phyloP scores from a whole-genome alignment of 768 basidiomycete genomes.

The Amanita jacksonii region DNA sequence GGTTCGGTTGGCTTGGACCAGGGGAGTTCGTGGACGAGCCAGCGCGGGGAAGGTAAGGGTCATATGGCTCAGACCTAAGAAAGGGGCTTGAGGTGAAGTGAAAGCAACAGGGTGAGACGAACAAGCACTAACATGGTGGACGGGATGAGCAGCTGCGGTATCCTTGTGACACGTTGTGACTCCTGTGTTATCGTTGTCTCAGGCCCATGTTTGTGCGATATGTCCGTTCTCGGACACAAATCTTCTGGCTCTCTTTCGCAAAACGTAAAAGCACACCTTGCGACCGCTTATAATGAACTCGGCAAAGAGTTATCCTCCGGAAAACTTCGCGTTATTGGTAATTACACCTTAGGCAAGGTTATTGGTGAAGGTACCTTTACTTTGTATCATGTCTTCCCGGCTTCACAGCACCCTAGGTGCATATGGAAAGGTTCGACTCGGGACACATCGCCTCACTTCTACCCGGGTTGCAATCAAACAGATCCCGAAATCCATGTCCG shows the following conservation, averaged over 20 bases:
- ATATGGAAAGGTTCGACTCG: slow-evolving; percentile 92
- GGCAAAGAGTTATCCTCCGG: slow-evolving; percentile 91
- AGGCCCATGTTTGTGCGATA: slow-evolving; percentile 29
- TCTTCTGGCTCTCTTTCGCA: slow-evolving; percentile 51
- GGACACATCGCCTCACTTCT: slow-evolving; percentile 86
- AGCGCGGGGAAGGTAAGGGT: slow-evolving; percentile 91
- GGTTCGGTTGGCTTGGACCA: slow-evolving; percentile 44
- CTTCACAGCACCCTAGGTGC: slow-evolving; percentile 46
- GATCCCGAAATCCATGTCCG: slow-evolving; percentile 89
- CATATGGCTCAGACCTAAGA: slow-evolving; percentile 92
- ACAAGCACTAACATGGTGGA: slow-evolving; percentile 11
- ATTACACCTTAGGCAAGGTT: slow-evolving; percentile 87
- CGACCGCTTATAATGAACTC: slow-evolving; percentile 93
- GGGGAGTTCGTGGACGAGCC: slow-evolving; percentile 53
- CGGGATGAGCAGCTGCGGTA: no score
- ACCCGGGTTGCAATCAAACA: slow-evolving; percentile 96
- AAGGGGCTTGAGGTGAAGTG: not conserved
- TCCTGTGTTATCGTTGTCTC: slow-evolving; percentile 8
- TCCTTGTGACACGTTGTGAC: not conserved
- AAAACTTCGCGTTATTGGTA: slow-evolving; percentile 86
- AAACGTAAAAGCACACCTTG: slow-evolving; percentile 84
- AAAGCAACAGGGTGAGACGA: not conserved
- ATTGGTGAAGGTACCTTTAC: slow-evolving; percentile 77
- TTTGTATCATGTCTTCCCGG: not conserved
- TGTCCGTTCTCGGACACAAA: slow-evolving; percentile 49